Conservation (phyloP, 2,329 filamentous ascomycete genomes). For the Botrytis byssoidea region DNA sequence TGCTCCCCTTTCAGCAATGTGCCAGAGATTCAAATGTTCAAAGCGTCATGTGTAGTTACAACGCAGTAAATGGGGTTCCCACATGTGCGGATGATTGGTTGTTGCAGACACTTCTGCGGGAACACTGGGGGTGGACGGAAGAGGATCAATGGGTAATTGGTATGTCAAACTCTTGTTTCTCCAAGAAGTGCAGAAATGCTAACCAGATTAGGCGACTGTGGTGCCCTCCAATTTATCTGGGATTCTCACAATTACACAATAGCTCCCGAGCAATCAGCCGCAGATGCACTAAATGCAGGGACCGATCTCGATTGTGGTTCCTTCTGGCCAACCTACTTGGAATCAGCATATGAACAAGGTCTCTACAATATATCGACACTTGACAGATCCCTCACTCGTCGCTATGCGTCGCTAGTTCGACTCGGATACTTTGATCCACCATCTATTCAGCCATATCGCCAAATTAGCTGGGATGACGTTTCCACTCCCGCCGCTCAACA, state of each 20-base stretch:
- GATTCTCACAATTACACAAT: slow-evolving; percentile 41
- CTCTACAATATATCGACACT: slow-evolving; percentile 47
- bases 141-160: slow-evolving; percentile 56
- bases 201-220: slow-evolving; percentile 41
- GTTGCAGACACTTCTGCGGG: slow-evolving; percentile 59
- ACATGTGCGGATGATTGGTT: slow-evolving; percentile 63
- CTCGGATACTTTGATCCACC: slow-evolving; percentile 58
- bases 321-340: slow-evolving; percentile 25
- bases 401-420: slow-evolving; percentile 54
- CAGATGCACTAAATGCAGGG: slow-evolving; percentile 27
- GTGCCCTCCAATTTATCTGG: slow-evolving; percentile 57
- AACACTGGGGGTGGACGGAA: slow-evolving; percentile 63
- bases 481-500: slow-evolving; percentile 24
- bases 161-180: background rate
- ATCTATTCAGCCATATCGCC: slow-evolving; percentile 47
- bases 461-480: slow-evolving; percentile 49
- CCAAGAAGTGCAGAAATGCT: background rate
- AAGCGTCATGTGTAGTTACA: slow-evolving; percentile 63
- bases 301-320: slow-evolving; percentile 32
- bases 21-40: slow-evolving; percentile 55
- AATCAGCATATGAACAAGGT: slow-evolving; percentile 35
- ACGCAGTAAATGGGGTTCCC: slow-evolving; percentile 64
- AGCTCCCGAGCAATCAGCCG: slow-evolving; percentile 25
- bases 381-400: slow-evolving; percentile 50
- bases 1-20: slow-evolving; percentile 64